These are phyloP conservation scores for Ganoderma resinaceum DNA, from an alignment of 1,284 basidiomycete genomes.

Conservation along the genomic window DNA sequence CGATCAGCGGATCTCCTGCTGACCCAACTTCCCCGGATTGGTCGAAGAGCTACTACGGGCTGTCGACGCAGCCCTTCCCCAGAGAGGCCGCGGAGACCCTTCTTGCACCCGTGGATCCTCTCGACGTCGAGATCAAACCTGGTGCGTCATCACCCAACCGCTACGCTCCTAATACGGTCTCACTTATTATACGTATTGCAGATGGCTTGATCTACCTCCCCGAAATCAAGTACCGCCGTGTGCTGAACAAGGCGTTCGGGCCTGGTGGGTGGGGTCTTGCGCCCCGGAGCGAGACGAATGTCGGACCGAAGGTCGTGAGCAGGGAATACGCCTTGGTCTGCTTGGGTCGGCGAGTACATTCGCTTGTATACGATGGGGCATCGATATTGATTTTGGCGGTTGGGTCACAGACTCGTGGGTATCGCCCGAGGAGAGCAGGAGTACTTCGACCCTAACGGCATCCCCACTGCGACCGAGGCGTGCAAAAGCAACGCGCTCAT, in stretches of 20 bases:
- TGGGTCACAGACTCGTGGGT: constrained; percentile 76
- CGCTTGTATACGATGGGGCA: background rate
- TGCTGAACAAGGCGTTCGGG: constrained; percentile 94
- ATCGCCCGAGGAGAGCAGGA: constrained; percentile 97
- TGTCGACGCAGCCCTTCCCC: constrained; percentile 82
- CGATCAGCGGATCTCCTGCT: constrained; percentile 18
- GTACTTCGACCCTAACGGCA: constrained; percentile 92
- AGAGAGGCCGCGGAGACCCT: constrained; percentile 80
- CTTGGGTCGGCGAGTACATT: constrained; percentile 72
- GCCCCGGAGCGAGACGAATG: constrained; percentile 91
- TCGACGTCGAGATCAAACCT: constrained; percentile 94
- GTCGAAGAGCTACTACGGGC: constrained; percentile 88
- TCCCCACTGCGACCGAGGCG: constrained; percentile 94
- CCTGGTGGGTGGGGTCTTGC: constrained; percentile 98
- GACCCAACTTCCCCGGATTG: constrained; percentile 63
- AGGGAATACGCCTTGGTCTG: constrained; percentile 96
- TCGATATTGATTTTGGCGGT: background rate
- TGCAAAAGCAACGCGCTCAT: constrained; percentile 98
- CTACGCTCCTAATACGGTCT: background rate
- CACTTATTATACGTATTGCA: constrained; percentile 38
- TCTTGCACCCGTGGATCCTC: constrained; percentile 75
- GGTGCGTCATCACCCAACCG: constrained; percentile 53
- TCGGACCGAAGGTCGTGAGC: constrained; percentile 89
- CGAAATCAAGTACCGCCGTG: constrained; percentile 97
- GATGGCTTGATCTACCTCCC: constrained; percentile 96